Percentiles rank a stretch among this genome's conserved stretches.
Evolutionary conservation across 352 stramenopile species (phyloP).

Genomic region (Pythium scleroteichum): DNA sequence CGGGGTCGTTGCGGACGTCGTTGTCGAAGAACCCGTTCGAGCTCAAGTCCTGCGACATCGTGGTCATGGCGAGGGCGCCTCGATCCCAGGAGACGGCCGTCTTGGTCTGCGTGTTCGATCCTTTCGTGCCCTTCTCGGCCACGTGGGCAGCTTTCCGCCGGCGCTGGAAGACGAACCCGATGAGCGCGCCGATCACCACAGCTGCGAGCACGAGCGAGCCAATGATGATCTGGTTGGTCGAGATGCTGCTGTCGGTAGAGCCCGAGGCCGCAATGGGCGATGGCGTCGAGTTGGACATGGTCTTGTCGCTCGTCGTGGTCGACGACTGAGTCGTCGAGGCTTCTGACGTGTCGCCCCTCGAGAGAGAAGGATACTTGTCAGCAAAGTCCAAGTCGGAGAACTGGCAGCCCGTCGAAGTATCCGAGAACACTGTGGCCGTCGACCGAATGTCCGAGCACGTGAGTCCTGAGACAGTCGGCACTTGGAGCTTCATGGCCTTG

Average conservation of each 20-base stretch:
- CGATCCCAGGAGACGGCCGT: neutral
- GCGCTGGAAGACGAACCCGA: conserved; percentile 29
- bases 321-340: neutral
- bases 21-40: conserved; percentile 33
- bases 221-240: conserved; percentile 16
- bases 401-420: conserved; percentile 2
- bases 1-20: conserved; percentile 68
- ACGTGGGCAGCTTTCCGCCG: conserved; percentile 15
- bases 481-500: conserved; percentile 9
- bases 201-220: conserved; percentile 27
- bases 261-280: conserved; percentile 3
- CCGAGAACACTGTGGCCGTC: neutral
- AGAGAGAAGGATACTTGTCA: conserved; percentile 7
- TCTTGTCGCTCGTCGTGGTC: neutral
- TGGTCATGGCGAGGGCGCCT: too few relatives aligned
- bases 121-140: conserved; percentile 13
- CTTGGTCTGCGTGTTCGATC: conserved; percentile 19
- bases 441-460: conserved; percentile 8
- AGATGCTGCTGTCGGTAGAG: conserved; percentile 4
- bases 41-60: neutral
- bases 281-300: conserved; percentile 22
- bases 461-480: neutral
- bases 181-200: conserved; percentile 20
- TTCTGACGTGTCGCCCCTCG: neutral
- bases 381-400: conserved; percentile 15